Percentiles rank a stretch among this genome's conserved stretches.
Evolutionary conservation across 2,329 filamentous ascomycete genomes (phyloP).

Genomic region (Cordyceps cateniannulata): DNA sequence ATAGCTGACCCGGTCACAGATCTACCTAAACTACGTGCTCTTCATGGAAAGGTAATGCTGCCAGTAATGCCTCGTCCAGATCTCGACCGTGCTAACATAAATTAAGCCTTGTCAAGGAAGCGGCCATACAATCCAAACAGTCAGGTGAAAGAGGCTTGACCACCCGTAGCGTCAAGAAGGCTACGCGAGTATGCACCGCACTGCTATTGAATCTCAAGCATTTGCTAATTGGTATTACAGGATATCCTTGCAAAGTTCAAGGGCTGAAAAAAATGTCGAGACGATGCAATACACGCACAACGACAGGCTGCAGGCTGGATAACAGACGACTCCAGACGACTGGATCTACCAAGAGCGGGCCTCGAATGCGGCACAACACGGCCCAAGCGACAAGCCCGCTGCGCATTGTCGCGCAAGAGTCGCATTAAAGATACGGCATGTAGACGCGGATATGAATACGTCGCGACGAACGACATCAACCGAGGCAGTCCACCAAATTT

Average conservation of each 20-base stretch:
- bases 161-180: conserved; percentile 70
- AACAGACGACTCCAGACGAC: background rate
- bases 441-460: too few relatives aligned
- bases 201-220: background rate
- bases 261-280: conserved; percentile 39
- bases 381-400: background rate
- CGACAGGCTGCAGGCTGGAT: background rate
- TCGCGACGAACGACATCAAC: background rate
- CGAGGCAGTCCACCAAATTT: background rate
- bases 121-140: conserved; percentile 68
- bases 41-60: conserved; percentile 61
- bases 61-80: background rate
- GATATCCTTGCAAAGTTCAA: conserved; percentile 63
- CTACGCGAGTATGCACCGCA: conserved; percentile 59
- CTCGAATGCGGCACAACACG: background rate
- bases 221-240: conserved; percentile 30
- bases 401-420: background rate
- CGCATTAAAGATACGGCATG: background rate
- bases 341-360: background rate
- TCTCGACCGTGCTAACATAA: background rate
- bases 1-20: conserved; percentile 42
- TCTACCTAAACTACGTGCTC: conserved; percentile 77
- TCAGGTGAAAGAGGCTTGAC: conserved; percentile 66
- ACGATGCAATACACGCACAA: background rate
- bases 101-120: conserved; percentile 68